Evolutionary conservation across 192 early-diverging fungal genomes (phyloP).

Genomic region (Rhizophlyctis rosea): DNA sequence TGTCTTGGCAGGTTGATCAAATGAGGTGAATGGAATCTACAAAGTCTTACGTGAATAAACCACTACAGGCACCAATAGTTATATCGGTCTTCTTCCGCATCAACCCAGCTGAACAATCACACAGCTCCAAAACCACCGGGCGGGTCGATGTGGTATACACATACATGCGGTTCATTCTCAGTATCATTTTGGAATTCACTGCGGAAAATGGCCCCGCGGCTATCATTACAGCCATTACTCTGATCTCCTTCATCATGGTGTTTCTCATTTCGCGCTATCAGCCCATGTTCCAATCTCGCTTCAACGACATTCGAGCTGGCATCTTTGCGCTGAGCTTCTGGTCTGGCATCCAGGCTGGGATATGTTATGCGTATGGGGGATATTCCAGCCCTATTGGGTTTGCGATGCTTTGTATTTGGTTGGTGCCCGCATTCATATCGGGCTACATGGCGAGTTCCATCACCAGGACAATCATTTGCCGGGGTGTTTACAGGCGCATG

Average conservation of each 20-base stretch:
- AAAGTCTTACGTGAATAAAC: too few relatives aligned
- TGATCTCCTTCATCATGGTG: background rate
- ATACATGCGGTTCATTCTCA: slow-evolving; percentile 1
- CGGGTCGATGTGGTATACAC: slow-evolving; percentile 21
- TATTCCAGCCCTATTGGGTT: background rate
- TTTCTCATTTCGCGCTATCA: slow-evolving; percentile 9
- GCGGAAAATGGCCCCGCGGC: background rate
- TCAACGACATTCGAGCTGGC: slow-evolving; percentile 20
- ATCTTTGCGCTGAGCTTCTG: slow-evolving; percentile 10
- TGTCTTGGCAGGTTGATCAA: too few relatives aligned
- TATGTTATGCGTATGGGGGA: background rate
- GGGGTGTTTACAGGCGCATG: slow-evolving; percentile 10
- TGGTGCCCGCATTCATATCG: slow-evolving; percentile 11
- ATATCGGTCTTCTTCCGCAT: slow-evolving; percentile 19
- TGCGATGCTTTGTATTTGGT: slow-evolving; percentile 9
- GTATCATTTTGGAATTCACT: slow-evolving; percentile 2
- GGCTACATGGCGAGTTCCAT: background rate
- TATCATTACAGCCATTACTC: background rate
- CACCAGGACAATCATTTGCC: background rate
- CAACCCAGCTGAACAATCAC: slow-evolving; percentile 1
- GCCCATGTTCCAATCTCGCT: slow-evolving; percentile 9
- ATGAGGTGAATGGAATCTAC: too few relatives aligned
- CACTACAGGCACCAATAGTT: slow-evolving; percentile 12
- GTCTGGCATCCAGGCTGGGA: slow-evolving; percentile 14
- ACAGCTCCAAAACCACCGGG: slow-evolving; percentile 19